Base-by-base conservation (phyloP, 2,329 filamentous ascomycete genomes). In the Botrytis medusae region DNA sequence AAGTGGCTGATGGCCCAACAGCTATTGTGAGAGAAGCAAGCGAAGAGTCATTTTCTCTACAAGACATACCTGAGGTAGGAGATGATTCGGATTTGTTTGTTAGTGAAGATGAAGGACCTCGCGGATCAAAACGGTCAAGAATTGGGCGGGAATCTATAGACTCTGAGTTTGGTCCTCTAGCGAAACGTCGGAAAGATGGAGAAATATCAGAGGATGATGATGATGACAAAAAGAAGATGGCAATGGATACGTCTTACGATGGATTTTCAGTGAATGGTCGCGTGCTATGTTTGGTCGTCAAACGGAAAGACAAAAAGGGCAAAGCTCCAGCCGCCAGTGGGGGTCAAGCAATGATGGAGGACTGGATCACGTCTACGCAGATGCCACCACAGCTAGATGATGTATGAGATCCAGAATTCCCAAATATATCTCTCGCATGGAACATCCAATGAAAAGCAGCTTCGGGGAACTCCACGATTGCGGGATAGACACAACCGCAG, bases 261-360 rank as follows among this genome's bases (percentile, higher is more conserved):
- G 95, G 96, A 14, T 98, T 98, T 83, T 93, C 92, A 78, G 98
- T 99, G 80, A 97, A 97, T 83, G 94, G 96, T 18, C 92, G 94
- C 77, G 94, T 97, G 64, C 85, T 99, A 40, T 98, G 95, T 82
- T 86, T 99, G 74, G 92, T 99, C 14, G 91, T 99, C 79, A 91
- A 90, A 82, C 93, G 92, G 81, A 90, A 92, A 75, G 91, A 90
- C 65, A 85, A 83, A 77, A 87, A 83, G 77, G 81, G 82, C 64
- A 82, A 79, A 76, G 77, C 77, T 68, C 76, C 79, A 62, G 32
- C 32, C 5, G 57, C 29, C 74, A 75, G 76, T 18, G 84, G 83
- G 64, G 89, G 89, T 60, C 91, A 92, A 80, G 90, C 89, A 72
- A 86, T 90, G 82, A 94, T 95, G 92, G 92, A 94, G 83, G 92